A percentile compares a stretch with the other conserved stretches of the same genome.
phyloP scores from a whole-genome alignment of 164 flowering plant species.

The Pachysandra terminalis region DNA sequence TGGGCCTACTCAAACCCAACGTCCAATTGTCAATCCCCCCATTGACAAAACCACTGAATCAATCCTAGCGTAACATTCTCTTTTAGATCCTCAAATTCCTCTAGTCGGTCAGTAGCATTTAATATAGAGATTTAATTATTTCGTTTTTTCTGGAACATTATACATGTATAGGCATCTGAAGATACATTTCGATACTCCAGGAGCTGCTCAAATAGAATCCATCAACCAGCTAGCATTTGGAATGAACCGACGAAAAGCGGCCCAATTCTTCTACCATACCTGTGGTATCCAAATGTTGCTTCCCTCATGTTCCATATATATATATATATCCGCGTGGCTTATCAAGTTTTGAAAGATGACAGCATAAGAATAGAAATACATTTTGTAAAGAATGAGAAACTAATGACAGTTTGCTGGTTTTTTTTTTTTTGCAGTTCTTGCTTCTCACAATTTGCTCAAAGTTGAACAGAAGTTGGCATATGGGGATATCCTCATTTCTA shows the following conservation, averaged over 20 bases:
- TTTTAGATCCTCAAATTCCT: background rate
- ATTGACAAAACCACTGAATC: conserved; percentile 54
- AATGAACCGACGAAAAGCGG: conserved; percentile 66
- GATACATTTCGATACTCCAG: conserved; percentile 79
- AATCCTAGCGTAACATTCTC: conserved; percentile 35
- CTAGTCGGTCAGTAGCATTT: background rate
- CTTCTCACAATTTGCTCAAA: conserved; percentile 44
- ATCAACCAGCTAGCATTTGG: conserved; percentile 65
- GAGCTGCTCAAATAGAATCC: conserved; percentile 58
- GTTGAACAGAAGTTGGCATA: conserved; percentile 63
- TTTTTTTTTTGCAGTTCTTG: conserved; percentile 63
- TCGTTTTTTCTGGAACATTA: background rate
- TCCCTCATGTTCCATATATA: background rate
- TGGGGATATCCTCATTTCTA: conserved; percentile 74
- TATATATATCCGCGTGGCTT: too few species aligned
- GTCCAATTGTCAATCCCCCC: conserved; percentile 27
- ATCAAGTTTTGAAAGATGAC: background rate
- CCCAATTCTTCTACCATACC: conserved; percentile 81
- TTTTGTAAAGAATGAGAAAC: background rate
- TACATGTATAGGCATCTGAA: conserved; percentile 65
- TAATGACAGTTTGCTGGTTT: background rate
- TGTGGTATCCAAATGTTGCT: conserved; percentile 47
- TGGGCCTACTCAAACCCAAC: conserved; percentile 72
- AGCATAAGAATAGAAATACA: background rate
- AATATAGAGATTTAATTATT: background rate